Base-by-base conservation (phyloP, 306 rosid genomes). In the Castanea sativa region DNA sequence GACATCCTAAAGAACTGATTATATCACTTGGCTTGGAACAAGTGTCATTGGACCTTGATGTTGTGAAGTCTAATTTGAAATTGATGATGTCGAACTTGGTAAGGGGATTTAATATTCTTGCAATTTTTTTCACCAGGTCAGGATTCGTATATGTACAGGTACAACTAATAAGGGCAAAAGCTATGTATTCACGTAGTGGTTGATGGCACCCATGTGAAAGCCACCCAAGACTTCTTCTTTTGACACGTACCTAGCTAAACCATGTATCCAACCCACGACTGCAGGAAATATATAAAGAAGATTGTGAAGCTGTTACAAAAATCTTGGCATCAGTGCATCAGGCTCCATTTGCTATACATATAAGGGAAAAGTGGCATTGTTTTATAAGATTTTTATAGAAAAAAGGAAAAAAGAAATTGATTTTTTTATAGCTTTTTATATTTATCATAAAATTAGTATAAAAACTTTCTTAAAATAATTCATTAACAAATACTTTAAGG, bases 171-270 rank as follows among this genome's bases (percentile, higher is more conserved):
- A 7, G 43, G 57, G 38, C 45, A 58, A 56, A 53, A 55, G 69
- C 49, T 56, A 56, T 25, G 27, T 25, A 25, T 16, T 33, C 6
- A 29, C 55, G 55, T 43, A 71, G 80, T 84, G 76, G 58, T 82
- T 84, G 71, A 75, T 85, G 81, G 80, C 71, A 43, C 57, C 58
- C 78, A 69, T 58, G 78, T 73, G 74, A 57, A 68, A 74, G 69
- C 51, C 19, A 30, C 64, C 64, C 76, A 25, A 58, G 71, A 71
- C 69, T 29, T 58, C 15, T 49, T 11, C 16, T 10, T 49, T 49
- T 11, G 53, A 49, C 68, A 55, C 69, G 76, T 81, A 81, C 83
- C 86, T 84, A 84, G 79, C 73, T 78, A 82, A 53, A 11, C 53
- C 53, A 49, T 49, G 69, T 19, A 75, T 75, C 63, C 77, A 81